Conservation (phyloP, 768 basidiomycete genomes). For the Clitopilus passeckerianus region DNA sequence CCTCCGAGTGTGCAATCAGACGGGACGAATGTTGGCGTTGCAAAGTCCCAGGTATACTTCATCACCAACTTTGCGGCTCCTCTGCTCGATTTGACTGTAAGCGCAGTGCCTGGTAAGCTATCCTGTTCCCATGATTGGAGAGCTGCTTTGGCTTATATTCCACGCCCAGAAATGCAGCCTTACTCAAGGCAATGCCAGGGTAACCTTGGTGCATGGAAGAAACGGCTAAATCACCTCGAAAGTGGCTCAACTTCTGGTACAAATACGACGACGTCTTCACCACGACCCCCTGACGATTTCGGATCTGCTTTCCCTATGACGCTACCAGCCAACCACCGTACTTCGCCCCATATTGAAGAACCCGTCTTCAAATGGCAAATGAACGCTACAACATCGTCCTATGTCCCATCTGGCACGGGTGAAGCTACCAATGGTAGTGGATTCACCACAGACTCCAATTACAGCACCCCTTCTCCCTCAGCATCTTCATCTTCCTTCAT, state of each 20-base stretch:
- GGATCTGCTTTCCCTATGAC: constrained; percentile 31
- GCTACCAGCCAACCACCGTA: constrained; percentile 18
- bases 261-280: constrained; percentile 53
- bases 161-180: constrained; percentile 51
- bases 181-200: constrained; percentile 64
- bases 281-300: constrained; percentile 43
- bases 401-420: constrained; percentile 13
- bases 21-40: constrained; percentile 55
- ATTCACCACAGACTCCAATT: constrained; percentile 17
- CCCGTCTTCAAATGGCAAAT: constrained; percentile 14
- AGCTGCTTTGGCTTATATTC: not conserved
- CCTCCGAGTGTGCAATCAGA: constrained; percentile 51
- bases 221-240: constrained; percentile 36
- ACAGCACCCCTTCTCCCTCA: constrained; percentile 21
- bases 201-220: constrained; percentile 71
- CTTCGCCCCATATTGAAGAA: constrained; percentile 10
- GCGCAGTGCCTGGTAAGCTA: constrained; percentile 63
- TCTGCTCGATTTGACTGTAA: constrained; percentile 69
- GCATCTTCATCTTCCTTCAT: constrained; percentile 21
- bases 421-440: constrained; percentile 5
- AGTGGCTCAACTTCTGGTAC: constrained; percentile 20
- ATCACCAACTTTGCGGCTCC: constrained; percentile 80
- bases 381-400: constrained; percentile 7
- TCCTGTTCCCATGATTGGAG: not conserved
- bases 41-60: constrained; percentile 84